phyloP scores from a whole-genome alignment of 2,329 filamentous ascomycete genomes.

The Grosmannia huntii region DNA sequence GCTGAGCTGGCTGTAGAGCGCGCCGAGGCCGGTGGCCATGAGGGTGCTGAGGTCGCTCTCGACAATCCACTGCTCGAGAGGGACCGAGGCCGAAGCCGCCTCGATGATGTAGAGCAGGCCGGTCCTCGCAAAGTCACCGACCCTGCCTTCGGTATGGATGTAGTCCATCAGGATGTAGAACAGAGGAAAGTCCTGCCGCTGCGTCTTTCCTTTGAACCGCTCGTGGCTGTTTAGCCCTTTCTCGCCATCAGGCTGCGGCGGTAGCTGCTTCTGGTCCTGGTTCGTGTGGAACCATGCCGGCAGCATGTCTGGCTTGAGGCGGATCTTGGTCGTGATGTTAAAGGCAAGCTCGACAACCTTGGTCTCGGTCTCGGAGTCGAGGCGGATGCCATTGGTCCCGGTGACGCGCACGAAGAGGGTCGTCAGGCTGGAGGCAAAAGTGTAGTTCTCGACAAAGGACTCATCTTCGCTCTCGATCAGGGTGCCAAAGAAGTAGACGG shows the following conservation, averaged over 20 bases:
- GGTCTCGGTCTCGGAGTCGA: constrained; percentile 71
- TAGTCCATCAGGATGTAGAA: constrained; percentile 96
- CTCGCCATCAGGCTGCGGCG: constrained; percentile 16
- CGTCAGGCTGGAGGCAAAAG: constrained; percentile 78
- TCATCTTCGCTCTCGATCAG: constrained; percentile 95
- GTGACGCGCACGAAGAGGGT: constrained; percentile 72
- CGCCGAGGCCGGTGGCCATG: constrained; percentile 92
- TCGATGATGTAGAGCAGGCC: constrained; percentile 94
- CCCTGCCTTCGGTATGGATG: constrained; percentile 87
- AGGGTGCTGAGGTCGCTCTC: constrained; percentile 92
- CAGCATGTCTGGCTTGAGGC: constrained; percentile 74
- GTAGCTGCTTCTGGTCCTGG: constrained; percentile 17
- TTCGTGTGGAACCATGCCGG: constrained; percentile 79
- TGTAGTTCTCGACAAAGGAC: constrained; percentile 75
- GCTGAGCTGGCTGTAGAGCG: constrained; percentile 52
- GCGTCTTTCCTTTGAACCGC: constrained; percentile 70
- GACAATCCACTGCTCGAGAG: constrained; percentile 89
- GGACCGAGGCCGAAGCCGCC: constrained; percentile 71
- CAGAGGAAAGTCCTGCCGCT: constrained; percentile 85
- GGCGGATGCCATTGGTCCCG: constrained; percentile 57
- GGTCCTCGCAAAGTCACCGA: constrained; percentile 91
- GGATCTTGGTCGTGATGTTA: constrained; percentile 92
- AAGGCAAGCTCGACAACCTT: constrained; percentile 88
- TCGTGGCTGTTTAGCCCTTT: constrained; percentile 50
- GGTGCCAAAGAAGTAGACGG: constrained; percentile 76